phyloP scores from a whole-genome alignment of 805 yeast species.

The Saccharomycopsis fibuligera region DNA sequence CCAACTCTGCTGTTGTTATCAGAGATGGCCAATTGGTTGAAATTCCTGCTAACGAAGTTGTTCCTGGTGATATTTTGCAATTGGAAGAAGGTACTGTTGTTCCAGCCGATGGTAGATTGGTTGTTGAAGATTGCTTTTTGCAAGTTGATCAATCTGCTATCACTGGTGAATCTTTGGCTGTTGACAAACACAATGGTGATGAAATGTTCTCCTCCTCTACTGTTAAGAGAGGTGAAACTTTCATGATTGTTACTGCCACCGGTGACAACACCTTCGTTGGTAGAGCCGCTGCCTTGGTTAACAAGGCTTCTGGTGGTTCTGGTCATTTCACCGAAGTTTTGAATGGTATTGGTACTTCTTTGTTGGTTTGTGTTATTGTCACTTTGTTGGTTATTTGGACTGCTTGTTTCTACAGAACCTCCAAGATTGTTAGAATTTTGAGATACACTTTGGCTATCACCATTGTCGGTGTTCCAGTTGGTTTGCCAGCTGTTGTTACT shows the following conservation, averaged over 20 bases:
- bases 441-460: slow-evolving; percentile 93
- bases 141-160: slow-evolving; percentile 96
- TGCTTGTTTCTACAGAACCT: slow-evolving; percentile 91
- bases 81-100: slow-evolving; percentile 90
- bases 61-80: slow-evolving; percentile 92
- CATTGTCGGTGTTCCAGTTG: slow-evolving; percentile 97
- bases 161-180: slow-evolving; percentile 96
- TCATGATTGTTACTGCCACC: slow-evolving; percentile 89
- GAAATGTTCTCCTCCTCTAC: slow-evolving; percentile 86
- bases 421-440: slow-evolving; percentile 77
- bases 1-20: slow-evolving; percentile 79
- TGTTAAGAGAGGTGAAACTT: slow-evolving; percentile 92
- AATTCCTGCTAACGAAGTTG: slow-evolving; percentile 76
- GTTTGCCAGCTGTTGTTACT: slow-evolving; percentile 97
- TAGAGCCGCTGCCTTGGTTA: slow-evolving; percentile 94
- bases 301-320: slow-evolving; percentile 85
- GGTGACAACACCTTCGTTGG: slow-evolving; percentile 96
- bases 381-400: slow-evolving; percentile 88
- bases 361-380: slow-evolving; percentile 79
- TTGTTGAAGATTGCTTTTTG: slow-evolving; percentile 76
- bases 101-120: slow-evolving; percentile 89
- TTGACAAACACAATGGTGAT: slow-evolving; percentile 86
- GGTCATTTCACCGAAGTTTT: slow-evolving; percentile 97
- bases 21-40: slow-evolving; percentile 77
- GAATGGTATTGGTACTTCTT: slow-evolving; percentile 94